A percentile compares a stretch with the other conserved stretches of the same genome.
Evolutionary conservation across 352 stramenopile species (phyloP).

Genomic region (Pythium chondricola): DNA sequence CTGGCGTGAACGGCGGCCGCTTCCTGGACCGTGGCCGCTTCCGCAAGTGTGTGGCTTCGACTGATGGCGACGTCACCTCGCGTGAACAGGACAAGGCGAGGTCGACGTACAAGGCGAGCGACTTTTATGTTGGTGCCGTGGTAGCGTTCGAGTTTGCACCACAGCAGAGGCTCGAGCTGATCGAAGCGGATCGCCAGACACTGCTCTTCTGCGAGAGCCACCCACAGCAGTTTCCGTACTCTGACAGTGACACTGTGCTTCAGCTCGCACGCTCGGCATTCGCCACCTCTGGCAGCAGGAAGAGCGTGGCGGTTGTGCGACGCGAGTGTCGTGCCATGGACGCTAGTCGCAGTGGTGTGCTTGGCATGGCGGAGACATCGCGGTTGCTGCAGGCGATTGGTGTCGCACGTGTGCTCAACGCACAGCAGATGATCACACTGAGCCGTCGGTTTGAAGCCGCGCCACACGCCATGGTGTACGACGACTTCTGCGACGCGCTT

Average conservation of each 20-base stretch:
- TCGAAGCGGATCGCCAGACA: conserved; percentile 73
- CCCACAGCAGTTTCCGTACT: conserved; percentile 58
- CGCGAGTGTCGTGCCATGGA: conserved; percentile 35
- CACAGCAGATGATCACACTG: conserved; percentile 62
- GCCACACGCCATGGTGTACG: conserved; percentile 23
- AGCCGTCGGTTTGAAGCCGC: conserved; percentile 29
- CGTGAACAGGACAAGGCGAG: conserved; percentile 29
- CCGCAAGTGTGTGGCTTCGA: conserved; percentile 29
- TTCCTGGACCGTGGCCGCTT: conserved; percentile 77
- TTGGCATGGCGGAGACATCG: conserved; percentile 24
- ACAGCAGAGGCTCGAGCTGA: conserved; percentile 53
- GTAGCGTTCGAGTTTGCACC: conserved; percentile 69
- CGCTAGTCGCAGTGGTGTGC: conserved; percentile 1
- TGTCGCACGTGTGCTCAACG: conserved; percentile 31
- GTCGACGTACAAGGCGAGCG: conserved; percentile 34
- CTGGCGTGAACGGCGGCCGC: conserved; percentile 48
- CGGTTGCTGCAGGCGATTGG: conserved; percentile 18
- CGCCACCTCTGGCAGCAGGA: not conserved
- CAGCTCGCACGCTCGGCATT: conserved; percentile 4
- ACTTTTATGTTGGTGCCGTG: conserved; percentile 71
- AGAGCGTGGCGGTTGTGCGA: conserved; percentile 11
- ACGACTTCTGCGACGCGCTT: conserved; percentile 61
- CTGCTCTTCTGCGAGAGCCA: conserved; percentile 73
- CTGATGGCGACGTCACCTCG: conserved; percentile 14
- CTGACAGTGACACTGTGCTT: conserved; percentile 36